phyloP scores from a whole-genome alignment of 495 filamentous ascomycete genomes.

The Aspergillus wentii region DNA sequence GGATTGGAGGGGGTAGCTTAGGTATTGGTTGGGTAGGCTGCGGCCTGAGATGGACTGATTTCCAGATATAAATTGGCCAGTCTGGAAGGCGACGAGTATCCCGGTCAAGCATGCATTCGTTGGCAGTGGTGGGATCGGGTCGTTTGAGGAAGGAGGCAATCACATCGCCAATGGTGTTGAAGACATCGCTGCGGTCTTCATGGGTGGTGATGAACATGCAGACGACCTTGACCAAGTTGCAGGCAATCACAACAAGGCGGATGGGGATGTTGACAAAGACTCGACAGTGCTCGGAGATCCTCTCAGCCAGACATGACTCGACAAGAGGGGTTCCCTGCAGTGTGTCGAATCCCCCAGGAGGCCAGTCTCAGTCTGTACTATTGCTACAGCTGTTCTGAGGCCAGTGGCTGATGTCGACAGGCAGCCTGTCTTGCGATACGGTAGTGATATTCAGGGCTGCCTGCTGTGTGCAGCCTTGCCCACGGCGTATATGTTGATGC shows the following conservation, averaged over 20 bases:
- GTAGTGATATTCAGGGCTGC: too few species aligned
- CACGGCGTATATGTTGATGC: background rate
- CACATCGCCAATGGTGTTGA: constrained; percentile 16
- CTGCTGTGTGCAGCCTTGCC: too few species aligned
- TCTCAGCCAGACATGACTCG: background rate
- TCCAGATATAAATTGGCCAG: too few species aligned
- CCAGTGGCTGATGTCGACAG: background rate
- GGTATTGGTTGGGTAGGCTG: too few species aligned
- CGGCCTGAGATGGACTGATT: too few species aligned
- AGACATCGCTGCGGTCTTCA: background rate
- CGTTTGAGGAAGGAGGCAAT: constrained; percentile 14
- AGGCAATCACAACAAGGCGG: background rate
- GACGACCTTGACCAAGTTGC: constrained; percentile 10
- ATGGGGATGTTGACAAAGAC: background rate
- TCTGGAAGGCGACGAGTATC: too few species aligned
- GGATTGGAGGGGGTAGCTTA: too few species aligned
- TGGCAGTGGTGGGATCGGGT: constrained; percentile 7
- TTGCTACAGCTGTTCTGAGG: background rate
- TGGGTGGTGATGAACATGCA: constrained; percentile 4
- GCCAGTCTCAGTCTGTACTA: background rate
- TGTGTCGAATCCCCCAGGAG: background rate
- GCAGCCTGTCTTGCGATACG: too few species aligned
- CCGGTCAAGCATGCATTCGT: background rate
- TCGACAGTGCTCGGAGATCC: background rate
- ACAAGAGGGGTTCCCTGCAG: background rate